Conservation (phyloP, 2,329 filamentous ascomycete species). For the Venturia effusa region DNA sequence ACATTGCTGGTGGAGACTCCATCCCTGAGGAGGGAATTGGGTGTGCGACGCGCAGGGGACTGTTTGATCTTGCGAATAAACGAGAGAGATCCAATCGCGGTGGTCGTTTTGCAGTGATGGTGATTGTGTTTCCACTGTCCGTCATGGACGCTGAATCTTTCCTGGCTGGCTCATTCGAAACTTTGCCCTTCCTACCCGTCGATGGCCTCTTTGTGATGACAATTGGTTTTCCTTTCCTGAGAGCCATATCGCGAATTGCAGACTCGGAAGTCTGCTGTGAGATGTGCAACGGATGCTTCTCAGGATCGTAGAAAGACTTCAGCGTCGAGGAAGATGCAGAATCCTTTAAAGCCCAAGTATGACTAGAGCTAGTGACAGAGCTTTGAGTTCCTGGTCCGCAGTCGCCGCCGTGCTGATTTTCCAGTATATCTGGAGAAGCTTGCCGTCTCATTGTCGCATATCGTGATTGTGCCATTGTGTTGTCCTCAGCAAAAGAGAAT, state of each 20-base stretch:
- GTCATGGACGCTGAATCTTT: slow-evolving; percentile 5
- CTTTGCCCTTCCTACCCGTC: slow-evolving; percentile 10
- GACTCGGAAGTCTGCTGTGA: slow-evolving; percentile 36
- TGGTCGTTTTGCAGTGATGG: slow-evolving; percentile 23
- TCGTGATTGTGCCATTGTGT: not conserved
- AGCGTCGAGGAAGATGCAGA: slow-evolving; percentile 28
- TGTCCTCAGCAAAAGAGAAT: not conserved
- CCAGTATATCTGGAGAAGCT: slow-evolving; percentile 24
- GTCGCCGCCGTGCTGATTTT: slow-evolving; percentile 5
- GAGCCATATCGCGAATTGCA: slow-evolving; percentile 31
- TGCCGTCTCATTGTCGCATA: not conserved
- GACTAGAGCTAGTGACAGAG: not conserved
- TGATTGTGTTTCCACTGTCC: slow-evolving; percentile 15
- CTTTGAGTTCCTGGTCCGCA: not conserved
- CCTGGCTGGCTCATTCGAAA: not conserved
- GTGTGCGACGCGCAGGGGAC: slow-evolving; percentile 22
- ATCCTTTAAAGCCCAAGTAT: slow-evolving; percentile 12
- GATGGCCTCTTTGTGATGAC: not conserved
- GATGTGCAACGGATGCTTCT: slow-evolving; percentile 28
- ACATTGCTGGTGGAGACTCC: slow-evolving; percentile 29
- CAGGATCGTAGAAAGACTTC: slow-evolving; percentile 33
- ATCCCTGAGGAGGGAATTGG: slow-evolving; percentile 25
- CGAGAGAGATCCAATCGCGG: slow-evolving; percentile 30
- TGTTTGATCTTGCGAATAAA: slow-evolving; percentile 25
- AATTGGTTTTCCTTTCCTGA: slow-evolving; percentile 27